phyloP scores from a whole-genome alignment of 495 filamentous ascomycete species.

The Pseudomonodictys pantanalensis region DNA sequence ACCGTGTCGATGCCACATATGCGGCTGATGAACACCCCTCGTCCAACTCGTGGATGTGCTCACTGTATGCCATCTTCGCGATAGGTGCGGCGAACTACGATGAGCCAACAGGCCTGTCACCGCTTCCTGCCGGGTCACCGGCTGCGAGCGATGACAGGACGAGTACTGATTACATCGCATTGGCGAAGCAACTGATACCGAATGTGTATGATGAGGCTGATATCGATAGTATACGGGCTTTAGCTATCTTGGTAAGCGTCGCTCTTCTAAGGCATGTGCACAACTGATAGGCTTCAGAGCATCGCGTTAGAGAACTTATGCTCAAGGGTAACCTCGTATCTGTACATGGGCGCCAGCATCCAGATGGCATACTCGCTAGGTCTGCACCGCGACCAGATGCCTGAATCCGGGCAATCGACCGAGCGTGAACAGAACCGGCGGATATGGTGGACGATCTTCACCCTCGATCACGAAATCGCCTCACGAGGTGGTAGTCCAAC shows the following conservation, averaged over 20 bases:
- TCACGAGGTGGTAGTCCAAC: constrained; percentile 26
- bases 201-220: constrained; percentile 38
- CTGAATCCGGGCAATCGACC: constrained; percentile 24
- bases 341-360: constrained; percentile 38
- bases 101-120: not conserved
- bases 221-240: constrained; percentile 36
- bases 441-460: constrained; percentile 30
- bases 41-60: constrained; percentile 27
- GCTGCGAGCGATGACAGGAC: constrained; percentile 21
- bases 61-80: constrained; percentile 28
- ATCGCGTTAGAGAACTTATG: constrained; percentile 34
- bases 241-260: constrained; percentile 33
- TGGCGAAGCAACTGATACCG: constrained; percentile 37
- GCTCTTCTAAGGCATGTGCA: not conserved
- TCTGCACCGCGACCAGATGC: constrained; percentile 36
- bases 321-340: constrained; percentile 36
- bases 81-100: constrained; percentile 19
- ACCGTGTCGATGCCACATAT: constrained; percentile 23
- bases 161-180: constrained; percentile 31
- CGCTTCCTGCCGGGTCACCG: not conserved
- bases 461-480: constrained; percentile 28
- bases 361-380: constrained; percentile 40
- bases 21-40: not conserved
- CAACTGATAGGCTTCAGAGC: constrained; percentile 20
- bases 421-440: constrained; percentile 32